Evolutionary conservation across 2,329 filamentous ascomycete genomes (phyloP), one percentile per base, ranked within the genome.

Genomic region (Curvularia sp.): DNA sequence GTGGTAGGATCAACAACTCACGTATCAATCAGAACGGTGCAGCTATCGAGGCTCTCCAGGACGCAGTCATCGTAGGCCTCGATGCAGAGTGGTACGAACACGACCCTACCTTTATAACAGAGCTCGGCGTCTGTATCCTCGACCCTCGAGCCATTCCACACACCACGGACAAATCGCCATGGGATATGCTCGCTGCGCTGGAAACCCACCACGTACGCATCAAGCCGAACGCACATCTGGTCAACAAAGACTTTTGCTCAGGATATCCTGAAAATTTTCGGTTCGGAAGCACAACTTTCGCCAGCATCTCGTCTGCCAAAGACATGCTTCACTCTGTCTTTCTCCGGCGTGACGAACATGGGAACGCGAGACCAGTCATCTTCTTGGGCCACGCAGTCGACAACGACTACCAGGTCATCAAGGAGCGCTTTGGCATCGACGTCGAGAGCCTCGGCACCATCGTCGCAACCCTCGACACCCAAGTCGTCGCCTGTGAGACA

Each of bases 311-410:
- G 0, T 55, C 67, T 32, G 60, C 58, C 1, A 41, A n/a, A 15
- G 13, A 42, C 1, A 38, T 63, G 25, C 55, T 70, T 2, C n/a
- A 41, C 1, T 10, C 54, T 0, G 7, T 42, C 2, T 64, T 70
- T 19, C 10, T 41, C 3, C 54, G 55, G 1, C 43, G 18, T 9
- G 42, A 53, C 18, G 12, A 27, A 1, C 18, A 34, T 13, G 36
- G 45, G 0, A n/a, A 30, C 1, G 38, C 38, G 0, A 59, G 62
- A 1, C 65, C 64, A 0, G 43, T 69, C 18, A 62, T 71, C 1
- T 63, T 71, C 45, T n/a, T 71, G 0, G 69, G 69, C 5, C 66
- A 71, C 19, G 69, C 61, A 3, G 49, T 68, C 0, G 54, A 56
- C 2, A 66, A 65, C 18, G 65, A 71, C 43, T 45, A 55, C 12